A percentile compares a stretch with the other conserved stretches of the same genome.
Evolutionary conservation across 768 basidiomycete genomes (phyloP).

Genomic region (Mycena rosella): DNA sequence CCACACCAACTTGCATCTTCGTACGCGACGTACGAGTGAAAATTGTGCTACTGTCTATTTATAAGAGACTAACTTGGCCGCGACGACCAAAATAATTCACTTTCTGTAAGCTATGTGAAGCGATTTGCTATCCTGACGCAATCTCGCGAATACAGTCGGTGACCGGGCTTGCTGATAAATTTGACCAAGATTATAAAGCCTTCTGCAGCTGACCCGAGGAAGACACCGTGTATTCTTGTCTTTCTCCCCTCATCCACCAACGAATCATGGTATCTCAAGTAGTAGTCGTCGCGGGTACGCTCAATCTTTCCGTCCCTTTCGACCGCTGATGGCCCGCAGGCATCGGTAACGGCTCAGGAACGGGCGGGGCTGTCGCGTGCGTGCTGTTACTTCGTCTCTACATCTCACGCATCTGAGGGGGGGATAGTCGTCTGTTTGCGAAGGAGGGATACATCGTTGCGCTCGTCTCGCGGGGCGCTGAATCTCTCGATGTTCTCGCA

Average conservation of each 20-base stretch:
- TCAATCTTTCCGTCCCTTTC: neutral
- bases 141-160: too few species aligned
- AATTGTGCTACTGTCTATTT: too few species aligned
- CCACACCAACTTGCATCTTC: too few species aligned
- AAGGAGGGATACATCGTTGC: constrained; percentile 77
- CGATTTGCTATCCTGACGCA: too few species aligned
- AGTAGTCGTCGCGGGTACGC: constrained; percentile 21
- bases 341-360: constrained; percentile 62
- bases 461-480: constrained; percentile 69
- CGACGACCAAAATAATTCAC: too few species aligned
- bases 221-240: too few species aligned
- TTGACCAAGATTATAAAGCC: too few species aligned
- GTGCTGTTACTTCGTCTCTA: constrained; percentile 40
- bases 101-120: too few species aligned
- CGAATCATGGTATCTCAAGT: constrained; percentile 21
- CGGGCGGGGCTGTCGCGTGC: constrained; percentile 71
- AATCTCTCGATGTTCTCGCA: constrained; percentile 65
- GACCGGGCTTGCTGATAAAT: too few species aligned
- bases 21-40: too few species aligned
- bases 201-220: too few species aligned
- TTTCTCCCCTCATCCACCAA: neutral
- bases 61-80: too few species aligned
- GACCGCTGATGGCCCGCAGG: constrained; percentile 45
- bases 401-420: neutral
- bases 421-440: constrained; percentile 66